Evolutionary conservation across 257 asterid species (phyloP), one percentile per base, ranked within the genome.

Genomic region (Solanum chaucha): DNA sequence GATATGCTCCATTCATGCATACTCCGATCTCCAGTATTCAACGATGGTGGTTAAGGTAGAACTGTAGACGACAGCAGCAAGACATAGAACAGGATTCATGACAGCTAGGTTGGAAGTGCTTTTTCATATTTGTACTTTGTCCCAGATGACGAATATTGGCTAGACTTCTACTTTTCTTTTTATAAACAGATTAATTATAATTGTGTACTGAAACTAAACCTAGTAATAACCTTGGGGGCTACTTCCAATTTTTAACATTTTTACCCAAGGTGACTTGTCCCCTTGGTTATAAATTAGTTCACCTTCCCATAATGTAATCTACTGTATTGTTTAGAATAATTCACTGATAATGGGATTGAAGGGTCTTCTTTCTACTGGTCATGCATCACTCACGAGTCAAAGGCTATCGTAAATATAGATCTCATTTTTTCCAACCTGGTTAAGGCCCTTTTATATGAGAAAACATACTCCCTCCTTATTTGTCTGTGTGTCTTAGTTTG

Each of bases 11-110:
- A 6, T 95, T 94, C 89, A 83, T 97, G 83, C 91, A 90, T 91
- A 90, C 95, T 83, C 98, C 99, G 10, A 65, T 97, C 40, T 92
- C 98, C 77, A 90, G 92, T 3, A 67, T 92, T 32, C 94, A 94
- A 89, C 90, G 89, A 89, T 97, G 98, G 98, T 95, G 98, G 98
- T 91, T 97, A 64, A 95, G 99, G 94, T 95, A 93, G 90, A 89
- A 85, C 86, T 68, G 35, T 59, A n/a, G 68, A 83, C 6, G 58
- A 38, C 12, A 22, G 58, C 58, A 12, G 82, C 82, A 74, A 38
- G 32, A 22, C 20, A 35, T 46, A 10, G n/a, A 51, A 51, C 28
- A 19, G 30, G 41, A 73, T 36, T 73, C 82, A 73, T 73, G 82
- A 73, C 30, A 35, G 22, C 82, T 73, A 73, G 82, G 82, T 73